Percentiles rank a stretch among this genome's conserved stretches.
phyloP scores from a whole-genome alignment of 768 basidiomycete species.

The Mycena filopes region DNA sequence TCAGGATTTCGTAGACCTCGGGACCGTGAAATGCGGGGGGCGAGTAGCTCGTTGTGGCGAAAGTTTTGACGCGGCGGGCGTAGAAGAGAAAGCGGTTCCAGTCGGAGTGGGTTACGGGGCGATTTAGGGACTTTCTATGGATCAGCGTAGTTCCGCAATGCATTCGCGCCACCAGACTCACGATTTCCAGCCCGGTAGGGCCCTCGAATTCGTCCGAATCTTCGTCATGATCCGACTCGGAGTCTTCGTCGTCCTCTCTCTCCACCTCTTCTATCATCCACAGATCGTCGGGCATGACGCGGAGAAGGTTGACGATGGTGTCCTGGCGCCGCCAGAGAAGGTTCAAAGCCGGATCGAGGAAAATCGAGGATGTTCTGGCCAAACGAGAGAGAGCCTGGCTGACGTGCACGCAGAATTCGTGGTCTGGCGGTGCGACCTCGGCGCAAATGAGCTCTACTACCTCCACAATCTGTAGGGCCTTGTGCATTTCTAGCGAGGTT shows the following conservation, averaged over 20 bases:
- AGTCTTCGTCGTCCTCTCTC: too few relatives aligned
- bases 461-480: too few relatives aligned
- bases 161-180: neutral
- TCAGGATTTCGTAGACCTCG: neutral
- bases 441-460: too few relatives aligned
- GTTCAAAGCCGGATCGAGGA: neutral
- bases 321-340: neutral
- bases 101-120: neutral
- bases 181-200: too few relatives aligned
- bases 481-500: too few relatives aligned
- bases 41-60: too few relatives aligned
- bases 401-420: neutral
- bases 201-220: too few relatives aligned
- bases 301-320: neutral
- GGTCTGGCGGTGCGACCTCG: too few relatives aligned
- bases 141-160: neutral
- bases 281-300: neutral
- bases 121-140: neutral
- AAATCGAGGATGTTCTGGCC: neutral
- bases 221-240: too few relatives aligned
- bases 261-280: neutral
- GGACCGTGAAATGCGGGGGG: neutral
- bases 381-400: neutral
- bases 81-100: constrained; percentile 1
- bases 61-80: constrained; percentile 5